Conservation (phyloP, 192 early-diverging fungal species). For the Coemansia sp. region DNA sequence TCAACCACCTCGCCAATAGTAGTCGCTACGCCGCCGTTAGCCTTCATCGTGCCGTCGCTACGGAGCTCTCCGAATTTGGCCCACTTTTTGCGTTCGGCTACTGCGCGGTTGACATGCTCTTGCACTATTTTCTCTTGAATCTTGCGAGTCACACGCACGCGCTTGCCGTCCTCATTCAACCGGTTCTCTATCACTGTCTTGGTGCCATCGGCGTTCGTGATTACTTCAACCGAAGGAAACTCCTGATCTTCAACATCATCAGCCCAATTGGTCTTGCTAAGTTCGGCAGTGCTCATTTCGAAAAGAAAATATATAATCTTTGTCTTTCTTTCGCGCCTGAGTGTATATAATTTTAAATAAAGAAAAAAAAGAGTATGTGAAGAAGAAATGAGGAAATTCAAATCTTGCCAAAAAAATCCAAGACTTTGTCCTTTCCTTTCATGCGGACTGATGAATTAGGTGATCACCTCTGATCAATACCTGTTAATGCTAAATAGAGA, state of each 20-base stretch:
- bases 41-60: constrained; percentile 76
- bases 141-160: constrained; percentile 85
- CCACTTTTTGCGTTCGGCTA: constrained; percentile 82
- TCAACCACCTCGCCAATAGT: constrained; percentile 84
- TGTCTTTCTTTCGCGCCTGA: neutral
- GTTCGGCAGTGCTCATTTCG: neutral
- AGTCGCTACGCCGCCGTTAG: constrained; percentile 89
- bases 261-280: constrained; percentile 70
- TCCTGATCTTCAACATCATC: constrained; percentile 74
- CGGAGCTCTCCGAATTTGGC: constrained; percentile 80
- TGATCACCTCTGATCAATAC: neutral
- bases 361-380: neutral
- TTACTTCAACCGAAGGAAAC: constrained; percentile 28
- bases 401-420: neutral
- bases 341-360: neutral
- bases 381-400: neutral
- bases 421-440: neutral
- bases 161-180: constrained; percentile 90
- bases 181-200: constrained; percentile 81
- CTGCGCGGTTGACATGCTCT: constrained; percentile 84
- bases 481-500: neutral
- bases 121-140: constrained; percentile 80
- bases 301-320: neutral
- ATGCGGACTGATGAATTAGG: neutral
- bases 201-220: constrained; percentile 74